Base-by-base conservation (phyloP, 179 eudicot genomes). In the Carnegiea gigantea region DNA sequence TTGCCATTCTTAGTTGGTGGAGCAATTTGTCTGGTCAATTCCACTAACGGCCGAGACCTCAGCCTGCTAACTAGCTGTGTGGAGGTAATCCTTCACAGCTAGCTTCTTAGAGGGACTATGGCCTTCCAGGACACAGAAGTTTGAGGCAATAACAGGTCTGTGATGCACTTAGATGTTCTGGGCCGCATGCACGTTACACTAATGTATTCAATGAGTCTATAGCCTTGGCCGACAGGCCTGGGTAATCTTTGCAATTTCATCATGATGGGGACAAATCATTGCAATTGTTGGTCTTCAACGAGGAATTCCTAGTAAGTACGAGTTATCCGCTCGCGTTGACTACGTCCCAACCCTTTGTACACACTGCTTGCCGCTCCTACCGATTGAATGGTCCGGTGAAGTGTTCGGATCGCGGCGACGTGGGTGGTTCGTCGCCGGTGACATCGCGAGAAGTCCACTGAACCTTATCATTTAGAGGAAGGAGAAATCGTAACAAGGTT, bases 301-400 rank as follows among this genome's bases (percentile, higher is more conserved):
- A 87, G 85, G 88, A 83, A 85, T 83, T 79, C 82, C 83, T 79
- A 79, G 86, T 83, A 83, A 83, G 86, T 83, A 78, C 80, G 86
- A 84, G 83, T 84, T 82, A 83, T 83, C 85, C 79, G 51, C 84
- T 82, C 84, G 77, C 68, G 79, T 76, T 76, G 79, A 76, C 68
- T 76, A 76, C 17, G 79, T 76, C 79, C 78, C 46, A 54, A 48
- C 79, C 48, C 68, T 76, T 76, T 76, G 68, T 76, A 53, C 46
- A 28, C 78, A 76, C 78, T 64, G 78, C 78, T 64, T 64, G 40
- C 49, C 62, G 71, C 86, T 88, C 89, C 84, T 87, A 90, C 88
- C 83, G 83, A 90, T 88, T 90, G 91, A 88, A 90, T 90, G 83
- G 87, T 88, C 89, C 89, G 86, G 84, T 90, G 88, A 90, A 88